Conservation (phyloP, 2,329 filamentous ascomycete species). For the Arachnomyces sp. region DNA sequence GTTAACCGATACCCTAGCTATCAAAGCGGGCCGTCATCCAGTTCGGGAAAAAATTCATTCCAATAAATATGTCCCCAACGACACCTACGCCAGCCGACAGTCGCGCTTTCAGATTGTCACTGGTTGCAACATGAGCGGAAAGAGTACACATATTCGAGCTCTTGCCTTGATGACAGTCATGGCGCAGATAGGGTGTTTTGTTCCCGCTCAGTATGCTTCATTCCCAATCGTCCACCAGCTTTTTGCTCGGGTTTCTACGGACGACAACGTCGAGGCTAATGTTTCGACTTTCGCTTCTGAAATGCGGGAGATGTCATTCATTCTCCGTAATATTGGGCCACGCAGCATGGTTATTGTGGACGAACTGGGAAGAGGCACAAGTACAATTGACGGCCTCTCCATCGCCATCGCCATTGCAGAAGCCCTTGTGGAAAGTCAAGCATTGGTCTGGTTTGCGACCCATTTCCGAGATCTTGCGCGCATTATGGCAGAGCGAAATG, state of each 20-base stretch:
- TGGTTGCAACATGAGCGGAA: conserved; percentile 96
- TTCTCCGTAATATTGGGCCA: conserved; percentile 70
- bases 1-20: conserved; percentile 58
- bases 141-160: conserved; percentile 87
- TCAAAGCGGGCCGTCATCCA: conserved; percentile 69
- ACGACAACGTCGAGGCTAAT: conserved; percentile 83
- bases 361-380: conserved; percentile 85
- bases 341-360: conserved; percentile 78
- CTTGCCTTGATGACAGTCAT: conserved; percentile 80
- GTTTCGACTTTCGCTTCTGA: conserved; percentile 89
- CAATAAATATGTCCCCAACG: conserved; percentile 72
- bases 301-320: conserved; percentile 94
- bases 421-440: conserved; percentile 68
- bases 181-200: conserved; percentile 86
- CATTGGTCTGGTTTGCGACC: conserved; percentile 85
- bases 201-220: conserved; percentile 75
- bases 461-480: conserved; percentile 79
- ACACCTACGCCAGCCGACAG: conserved; percentile 74
- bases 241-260: conserved; percentile 78
- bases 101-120: conserved; percentile 87
- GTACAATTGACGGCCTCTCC: conserved; percentile 75
- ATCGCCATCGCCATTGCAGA: conserved; percentile 89
- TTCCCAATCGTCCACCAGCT: conserved; percentile 74
- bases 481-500: conserved; percentile 64
- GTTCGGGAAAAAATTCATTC: conserved; percentile 65